phyloP scores from a whole-genome alignment of 352 stramenopile species.

The Pythium dissimile region DNA sequence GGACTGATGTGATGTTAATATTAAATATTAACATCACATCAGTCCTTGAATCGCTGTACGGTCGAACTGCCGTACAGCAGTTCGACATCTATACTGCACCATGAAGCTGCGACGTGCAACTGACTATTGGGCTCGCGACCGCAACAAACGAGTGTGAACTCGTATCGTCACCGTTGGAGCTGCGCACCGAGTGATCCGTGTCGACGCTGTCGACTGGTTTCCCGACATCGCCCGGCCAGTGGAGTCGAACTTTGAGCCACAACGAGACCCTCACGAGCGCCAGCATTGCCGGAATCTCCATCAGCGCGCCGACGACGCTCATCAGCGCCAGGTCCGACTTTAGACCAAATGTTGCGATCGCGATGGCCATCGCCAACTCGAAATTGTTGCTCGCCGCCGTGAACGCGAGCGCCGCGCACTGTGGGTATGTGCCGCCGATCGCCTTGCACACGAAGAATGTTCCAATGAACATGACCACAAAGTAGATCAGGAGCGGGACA shows the following conservation, averaged over 20 bases:
- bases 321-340: conserved; percentile 66
- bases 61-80: too few relatives aligned
- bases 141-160: too few relatives aligned
- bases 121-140: too few relatives aligned
- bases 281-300: conserved; percentile 75
- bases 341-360: conserved; percentile 63
- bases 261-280: conserved; percentile 48
- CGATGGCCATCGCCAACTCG: conserved; percentile 66
- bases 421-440: conserved; percentile 36
- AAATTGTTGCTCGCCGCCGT: conserved; percentile 85
- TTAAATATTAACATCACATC: too few relatives aligned
- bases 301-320: conserved; percentile 63
- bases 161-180: neutral
- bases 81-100: too few relatives aligned
- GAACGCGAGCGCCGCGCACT: conserved; percentile 51
- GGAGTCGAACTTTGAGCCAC: conserved; percentile 21
- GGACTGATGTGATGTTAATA: too few relatives aligned
- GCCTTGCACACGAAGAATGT: conserved; percentile 41
- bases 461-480: conserved; percentile 43
- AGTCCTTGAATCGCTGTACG: too few relatives aligned
- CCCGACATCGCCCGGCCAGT: neutral
- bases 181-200: neutral
- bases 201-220: neutral
- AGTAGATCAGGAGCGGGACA: conserved; percentile 63
- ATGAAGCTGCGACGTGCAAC: too few relatives aligned